Conservation (phyloP, 2,329 filamentous ascomycete species). For the Colletotrichum australisinense region DNA sequence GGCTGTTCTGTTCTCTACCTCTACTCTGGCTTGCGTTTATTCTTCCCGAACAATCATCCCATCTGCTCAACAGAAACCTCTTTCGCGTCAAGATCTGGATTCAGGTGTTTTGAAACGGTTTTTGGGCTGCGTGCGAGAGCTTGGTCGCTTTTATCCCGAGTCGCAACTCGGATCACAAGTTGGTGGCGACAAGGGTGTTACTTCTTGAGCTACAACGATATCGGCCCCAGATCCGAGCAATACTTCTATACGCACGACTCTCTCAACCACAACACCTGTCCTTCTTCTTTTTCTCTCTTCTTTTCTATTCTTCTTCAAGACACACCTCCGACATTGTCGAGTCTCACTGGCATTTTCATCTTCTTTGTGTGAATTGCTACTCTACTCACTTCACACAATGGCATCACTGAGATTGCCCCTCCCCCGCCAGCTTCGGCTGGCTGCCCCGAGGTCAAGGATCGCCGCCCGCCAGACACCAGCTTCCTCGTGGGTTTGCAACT, state of each 20-base stretch:
- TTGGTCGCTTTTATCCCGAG: constrained; percentile 15
- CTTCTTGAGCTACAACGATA: constrained; percentile 27
- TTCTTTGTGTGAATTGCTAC: neutral
- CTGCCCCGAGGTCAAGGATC: constrained; percentile 29
- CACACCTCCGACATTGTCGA: neutral
- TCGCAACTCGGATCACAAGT: constrained; percentile 14
- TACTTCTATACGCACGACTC: constrained; percentile 20
- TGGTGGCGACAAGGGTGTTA: constrained; percentile 31
- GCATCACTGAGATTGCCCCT: constrained; percentile 35
- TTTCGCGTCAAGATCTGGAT: neutral
- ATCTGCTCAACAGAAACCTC: neutral
- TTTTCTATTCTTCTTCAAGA: neutral
- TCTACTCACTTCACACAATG: constrained; percentile 25
- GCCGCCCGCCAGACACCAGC: constrained; percentile 27
- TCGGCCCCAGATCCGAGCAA: constrained; percentile 32
- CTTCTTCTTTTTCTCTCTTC: neutral
- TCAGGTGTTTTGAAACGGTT: neutral
- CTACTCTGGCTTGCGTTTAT: neutral
- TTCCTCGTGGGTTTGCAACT: constrained; percentile 32
- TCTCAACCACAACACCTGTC: neutral
- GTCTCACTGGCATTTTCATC: neutral
- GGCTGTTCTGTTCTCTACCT: neutral
- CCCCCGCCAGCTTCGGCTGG: constrained; percentile 36
- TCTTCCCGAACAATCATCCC: neutral
- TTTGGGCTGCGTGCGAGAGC: constrained; percentile 3